Evolutionary conservation across 495 filamentous ascomycete species (phyloP).

Genomic region (Penicillium canariense): DNA sequence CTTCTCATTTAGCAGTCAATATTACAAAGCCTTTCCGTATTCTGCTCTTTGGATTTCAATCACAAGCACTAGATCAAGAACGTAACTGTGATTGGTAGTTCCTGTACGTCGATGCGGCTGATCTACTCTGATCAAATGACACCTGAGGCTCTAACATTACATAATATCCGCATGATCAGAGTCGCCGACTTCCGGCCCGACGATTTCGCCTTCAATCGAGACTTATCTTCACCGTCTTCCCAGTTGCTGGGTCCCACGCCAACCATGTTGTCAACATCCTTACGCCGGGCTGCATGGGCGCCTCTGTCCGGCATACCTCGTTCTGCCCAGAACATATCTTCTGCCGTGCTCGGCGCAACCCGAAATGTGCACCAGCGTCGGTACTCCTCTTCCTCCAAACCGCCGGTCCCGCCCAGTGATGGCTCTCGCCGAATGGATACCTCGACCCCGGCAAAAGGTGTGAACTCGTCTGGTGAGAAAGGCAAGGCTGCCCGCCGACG

Average conservation of each 20-base stretch:
- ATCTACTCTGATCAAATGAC: background rate
- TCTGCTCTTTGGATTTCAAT: background rate
- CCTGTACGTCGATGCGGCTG: background rate
- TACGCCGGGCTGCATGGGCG: conserved; percentile 47
- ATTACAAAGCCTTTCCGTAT: background rate
- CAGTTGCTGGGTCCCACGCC: conserved; percentile 27
- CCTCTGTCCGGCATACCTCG: conserved; percentile 40
- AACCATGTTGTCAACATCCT: conserved; percentile 51
- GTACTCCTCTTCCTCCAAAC: conserved; percentile 54
- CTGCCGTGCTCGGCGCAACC: conserved; percentile 32
- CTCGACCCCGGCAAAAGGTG: conserved; percentile 42
- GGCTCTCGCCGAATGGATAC: conserved; percentile 41
- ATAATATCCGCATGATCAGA: conserved; percentile 43
- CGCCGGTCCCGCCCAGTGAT: conserved; percentile 45
- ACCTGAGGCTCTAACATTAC: conserved; percentile 31
- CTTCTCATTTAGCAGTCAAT: background rate
- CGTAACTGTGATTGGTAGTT: background rate
- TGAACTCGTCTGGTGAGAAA: conserved; percentile 39
- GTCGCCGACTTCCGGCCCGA: conserved; percentile 36
- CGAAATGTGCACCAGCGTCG: conserved; percentile 49
- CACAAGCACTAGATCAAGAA: background rate
- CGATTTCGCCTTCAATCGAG: conserved; percentile 43
- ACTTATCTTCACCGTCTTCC: conserved; percentile 28
- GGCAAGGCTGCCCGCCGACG: conserved; percentile 36
- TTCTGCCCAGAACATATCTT: conserved; percentile 30